Base-by-base conservation (phyloP, 176 grass and related monocot species). In the Echinochloa phyllopogon region DNA sequence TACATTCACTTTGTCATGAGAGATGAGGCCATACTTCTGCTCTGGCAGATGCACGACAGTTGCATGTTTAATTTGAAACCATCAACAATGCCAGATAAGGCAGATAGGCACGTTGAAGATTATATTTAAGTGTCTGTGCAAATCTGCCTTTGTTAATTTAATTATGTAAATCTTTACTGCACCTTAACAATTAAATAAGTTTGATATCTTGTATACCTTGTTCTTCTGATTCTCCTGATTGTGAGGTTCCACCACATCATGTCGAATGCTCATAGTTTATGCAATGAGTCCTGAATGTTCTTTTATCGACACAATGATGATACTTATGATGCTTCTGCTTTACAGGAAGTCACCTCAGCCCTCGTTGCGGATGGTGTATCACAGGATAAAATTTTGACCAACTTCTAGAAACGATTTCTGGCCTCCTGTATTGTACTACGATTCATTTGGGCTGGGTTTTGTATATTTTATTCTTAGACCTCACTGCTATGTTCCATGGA, bases 341-440 rank as follows among this genome's bases (percentile, higher is more conserved):
- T 77, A 42, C 87, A 94, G 88, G 91, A 90, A 51, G 25, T 97
- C 70, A 97, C 88, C 20, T 47, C 66, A 65, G 66, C 71, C 65
- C 92, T 94, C 74, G 72, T 90, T 45, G 83, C 69, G 15, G 89
- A 94, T 84, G 94, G 94, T 69, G 89, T 97, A 49, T 84, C 92
- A 20, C 82, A 87, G 65, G 87, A 90, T 15, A 97, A 88, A 85
- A 94, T 97, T 10, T 90, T 97, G 83, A 92, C 65, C 65, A 97
- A 94, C 76, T 97, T 87, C 71, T 97, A 67, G 75, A 40, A 43
- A 10, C 2, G 48, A 65, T 38, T 43, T 62, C 76, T 1, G 17
- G 38, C 27, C 78, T 21, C 18, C 10, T 82, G 45, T 64, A 71
- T 44, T 55, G 57, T 78, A 62, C 9, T 39, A 16, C 49, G 27